Base-by-base conservation (phyloP, 805 yeast genomes). In the Saturnispora mendoncae region DNA sequence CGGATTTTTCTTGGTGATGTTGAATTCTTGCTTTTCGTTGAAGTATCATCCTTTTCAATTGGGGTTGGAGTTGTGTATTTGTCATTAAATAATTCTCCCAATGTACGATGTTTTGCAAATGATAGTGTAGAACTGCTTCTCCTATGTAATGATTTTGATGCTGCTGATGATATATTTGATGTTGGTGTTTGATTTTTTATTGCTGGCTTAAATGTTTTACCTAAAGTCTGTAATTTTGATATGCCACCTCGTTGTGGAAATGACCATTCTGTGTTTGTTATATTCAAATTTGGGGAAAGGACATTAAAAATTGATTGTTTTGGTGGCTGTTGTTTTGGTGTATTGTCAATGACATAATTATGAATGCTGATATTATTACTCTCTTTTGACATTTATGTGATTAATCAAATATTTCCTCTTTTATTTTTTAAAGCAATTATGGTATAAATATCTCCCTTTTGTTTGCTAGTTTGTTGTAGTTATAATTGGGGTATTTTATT, bases 251-350 rank as follows among this genome's bases (percentile, higher is more conserved):
- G 38, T 10, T 15, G 9, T 37, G 39, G 41, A 35, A 28, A 43
- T 38, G 58, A 47, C 66, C 66, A 61, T 42, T 62, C 65, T 4
- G 59, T 51, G 20, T 55, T 48, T 10, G 61, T 63, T 14, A 62
- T 62, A 37, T 61, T 58, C 36, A 60, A 54, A 41, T 62, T 60
- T 17, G 66, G 64, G 4, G 65, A 56, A 31, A 58, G 48, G 33
- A 61, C 46, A 33, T 55, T 56, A 38, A 33, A 33, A 13, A 24
- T 38, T 9, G 36, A 38, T 6, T 36, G 39, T 21, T 19, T 28
- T 5, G n/a, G 19, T 10, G 39, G 39, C 13, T 36, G 39, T 21
- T 19, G 25, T 5, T 21, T 29, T 10, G 39, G 39, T n/a, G 33
- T 37, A 7, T 28, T 37, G 14, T 29, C n/a, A 19, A 23, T 23